These are phyloP conservation scores for Collybiopsis luxurians DNA, from an alignment of 768 basidiomycete species.

Conservation along the genomic window DNA sequence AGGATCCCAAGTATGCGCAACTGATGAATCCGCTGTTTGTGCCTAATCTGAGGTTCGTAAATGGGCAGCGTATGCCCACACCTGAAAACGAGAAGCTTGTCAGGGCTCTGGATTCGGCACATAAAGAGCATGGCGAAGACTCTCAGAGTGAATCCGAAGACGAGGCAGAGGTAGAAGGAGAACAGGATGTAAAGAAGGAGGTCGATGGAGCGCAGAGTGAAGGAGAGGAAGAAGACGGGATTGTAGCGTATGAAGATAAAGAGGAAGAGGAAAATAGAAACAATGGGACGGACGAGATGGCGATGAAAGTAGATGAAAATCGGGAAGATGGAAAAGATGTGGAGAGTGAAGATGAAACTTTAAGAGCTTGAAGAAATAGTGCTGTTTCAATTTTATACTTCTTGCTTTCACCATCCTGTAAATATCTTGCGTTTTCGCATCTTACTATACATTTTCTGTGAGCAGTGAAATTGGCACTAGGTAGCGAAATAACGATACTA, in stretches of 20 bases:
- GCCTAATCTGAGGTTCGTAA: not conserved
- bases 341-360: not conserved
- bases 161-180: not conserved
- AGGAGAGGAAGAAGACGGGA: too few species aligned
- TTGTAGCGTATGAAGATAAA: not conserved
- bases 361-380: not conserved
- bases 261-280: not conserved
- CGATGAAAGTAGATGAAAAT: too few species aligned
- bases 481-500: not conserved
- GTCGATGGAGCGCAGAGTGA: not conserved
- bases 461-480: too few species aligned
- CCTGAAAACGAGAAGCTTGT: not conserved
- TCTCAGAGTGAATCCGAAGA: slow-evolving; percentile 2
- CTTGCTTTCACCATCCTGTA: too few species aligned
- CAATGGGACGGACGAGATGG: not conserved
- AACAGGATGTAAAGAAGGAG: not conserved
- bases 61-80: not conserved
- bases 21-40: slow-evolving; percentile 2
- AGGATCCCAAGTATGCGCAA: not conserved
- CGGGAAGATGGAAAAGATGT: not conserved
- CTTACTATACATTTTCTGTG: too few species aligned
- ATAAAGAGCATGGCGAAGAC: slow-evolving; percentile 5
- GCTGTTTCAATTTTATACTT: too few species aligned
- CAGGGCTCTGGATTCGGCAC: not conserved
- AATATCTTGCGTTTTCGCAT: too few species aligned